phyloP scores from a whole-genome alignment of 495 filamentous ascomycete genomes.

The Alectoria sarmentosa region DNA sequence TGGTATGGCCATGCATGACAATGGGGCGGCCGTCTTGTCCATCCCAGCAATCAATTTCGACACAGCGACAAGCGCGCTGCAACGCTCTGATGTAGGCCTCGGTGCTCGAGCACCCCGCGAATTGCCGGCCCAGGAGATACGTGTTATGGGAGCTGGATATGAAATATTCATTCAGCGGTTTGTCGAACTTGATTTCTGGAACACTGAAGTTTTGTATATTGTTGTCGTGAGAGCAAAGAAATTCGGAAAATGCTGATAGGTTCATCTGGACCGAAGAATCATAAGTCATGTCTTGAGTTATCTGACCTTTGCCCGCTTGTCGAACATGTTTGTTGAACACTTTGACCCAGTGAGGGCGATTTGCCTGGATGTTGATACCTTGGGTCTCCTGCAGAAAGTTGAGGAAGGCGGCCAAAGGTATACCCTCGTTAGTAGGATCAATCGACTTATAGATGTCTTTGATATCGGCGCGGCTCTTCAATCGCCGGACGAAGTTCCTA shows the following conservation, averaged over 20 bases:
- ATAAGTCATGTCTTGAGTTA: conserved; percentile 31
- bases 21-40: conserved; percentile 76
- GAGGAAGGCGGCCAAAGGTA: conserved; percentile 67
- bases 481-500: conserved; percentile 65
- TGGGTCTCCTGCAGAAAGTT: conserved; percentile 68
- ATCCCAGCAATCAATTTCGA: conserved; percentile 98
- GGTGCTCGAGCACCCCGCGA: conserved; percentile 80
- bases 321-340: conserved; percentile 71
- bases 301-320: conserved; percentile 49
- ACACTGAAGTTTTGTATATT: conserved; percentile 48
- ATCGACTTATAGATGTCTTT: conserved; percentile 56
- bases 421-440: conserved; percentile 47
- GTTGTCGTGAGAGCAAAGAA: conserved; percentile 68
- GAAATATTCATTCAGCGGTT: conserved; percentile 94
- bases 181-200: conserved; percentile 57
- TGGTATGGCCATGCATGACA: conserved; percentile 83
- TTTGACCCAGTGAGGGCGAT: conserved; percentile 57
- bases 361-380: conserved; percentile 62
- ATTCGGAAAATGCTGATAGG: conserved; percentile 65
- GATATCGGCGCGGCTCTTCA: conserved; percentile 82
- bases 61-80: conserved; percentile 80
- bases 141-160: conserved; percentile 99
- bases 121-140: conserved; percentile 85
- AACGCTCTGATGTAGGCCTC: conserved; percentile 93
- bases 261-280: conserved; percentile 54